Evolutionary conservation across 1,284 basidiomycete genomes (phyloP), one percentile per base, ranked within the genome.

Genomic region (Apiotrichum veenhuisii): DNA sequence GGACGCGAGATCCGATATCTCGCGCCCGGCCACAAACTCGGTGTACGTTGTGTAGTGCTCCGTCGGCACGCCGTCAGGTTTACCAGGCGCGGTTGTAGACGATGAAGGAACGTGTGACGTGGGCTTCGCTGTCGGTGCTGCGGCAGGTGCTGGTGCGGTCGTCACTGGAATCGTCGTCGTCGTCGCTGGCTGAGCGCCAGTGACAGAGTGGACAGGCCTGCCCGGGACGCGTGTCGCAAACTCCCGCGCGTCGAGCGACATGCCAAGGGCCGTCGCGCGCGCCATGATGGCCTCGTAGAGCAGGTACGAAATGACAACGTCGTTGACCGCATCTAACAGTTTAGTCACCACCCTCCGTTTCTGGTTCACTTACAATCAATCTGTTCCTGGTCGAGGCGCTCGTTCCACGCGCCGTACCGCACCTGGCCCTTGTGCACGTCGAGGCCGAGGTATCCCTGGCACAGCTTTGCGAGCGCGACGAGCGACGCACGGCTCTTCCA

Each of bases 321-420:
- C 78, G 63, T 79, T 76, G 14, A 74, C 75, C 3, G 73, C 77
- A 47, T 79, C 77, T 79, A 8, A 1, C 78, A 75, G 77, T 14
- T 1, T 1, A 23, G 43, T 50, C 37, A 42, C 22, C 26, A 10
- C 14, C 5, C 15, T 30, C 9, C 9, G 14, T 42, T 18, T 18
- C n/a, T 7, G 12, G 18, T 14, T 1, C 23, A 73, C 77, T 59
- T 47, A 78, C 77, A 79, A 5, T 71, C 65, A 10, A 65, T 57
- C 62, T 77, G 75, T 45, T 66, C 59, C 4, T 49, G 23, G 10
- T 56, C 52, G 25, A 79, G 55, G 17, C 25, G 26, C 1, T 52
- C 45, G n/a, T 60, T 58, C 78, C 78, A 79, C 43, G 71, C 57
- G 20, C 73, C 66, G n/a, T 45, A 56, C 34, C 78, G 57, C 10